Conservation (phyloP, 768 basidiomycete genomes). For the Amanita rubescens region DNA sequence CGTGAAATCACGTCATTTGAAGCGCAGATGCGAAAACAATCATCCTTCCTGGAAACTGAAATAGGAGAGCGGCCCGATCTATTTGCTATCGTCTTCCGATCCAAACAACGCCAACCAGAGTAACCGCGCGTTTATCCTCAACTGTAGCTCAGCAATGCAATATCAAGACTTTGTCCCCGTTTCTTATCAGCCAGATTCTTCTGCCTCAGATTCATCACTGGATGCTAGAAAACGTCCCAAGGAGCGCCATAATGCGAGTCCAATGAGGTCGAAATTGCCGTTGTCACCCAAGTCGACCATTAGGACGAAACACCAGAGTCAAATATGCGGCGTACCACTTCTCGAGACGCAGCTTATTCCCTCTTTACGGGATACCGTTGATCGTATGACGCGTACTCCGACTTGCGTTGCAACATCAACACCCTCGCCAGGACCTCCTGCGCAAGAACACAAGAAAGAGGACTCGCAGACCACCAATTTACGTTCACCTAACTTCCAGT, state of each 20-base stretch:
- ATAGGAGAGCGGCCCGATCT: background rate
- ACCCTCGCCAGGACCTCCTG: conserved; percentile 4
- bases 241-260: background rate
- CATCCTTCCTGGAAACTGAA: too few relatives aligned
- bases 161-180: conserved; percentile 12
- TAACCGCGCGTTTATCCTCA: background rate
- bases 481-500: background rate
- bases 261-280: conserved; percentile 7
- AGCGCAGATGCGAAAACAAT: background rate
- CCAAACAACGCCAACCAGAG: background rate
- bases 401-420: conserved; percentile 18
- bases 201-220: conserved; percentile 9
- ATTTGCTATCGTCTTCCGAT: background rate
- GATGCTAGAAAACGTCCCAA: background rate
- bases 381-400: conserved; percentile 61
- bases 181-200: conserved; percentile 7
- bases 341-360: conserved; percentile 62
- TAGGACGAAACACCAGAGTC: conserved; percentile 29
- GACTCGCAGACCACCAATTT: background rate
- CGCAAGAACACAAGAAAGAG: background rate
- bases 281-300: conserved; percentile 11
- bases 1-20: background rate
- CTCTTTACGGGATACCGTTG: conserved; percentile 63
- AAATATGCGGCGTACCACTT: conserved; percentile 46
- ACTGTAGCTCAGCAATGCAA: background rate